Percentiles rank a stretch among this genome's conserved stretches.
Evolutionary conservation across 345 rosid species (phyloP).

Genomic region (Populus ilicifolia): DNA sequence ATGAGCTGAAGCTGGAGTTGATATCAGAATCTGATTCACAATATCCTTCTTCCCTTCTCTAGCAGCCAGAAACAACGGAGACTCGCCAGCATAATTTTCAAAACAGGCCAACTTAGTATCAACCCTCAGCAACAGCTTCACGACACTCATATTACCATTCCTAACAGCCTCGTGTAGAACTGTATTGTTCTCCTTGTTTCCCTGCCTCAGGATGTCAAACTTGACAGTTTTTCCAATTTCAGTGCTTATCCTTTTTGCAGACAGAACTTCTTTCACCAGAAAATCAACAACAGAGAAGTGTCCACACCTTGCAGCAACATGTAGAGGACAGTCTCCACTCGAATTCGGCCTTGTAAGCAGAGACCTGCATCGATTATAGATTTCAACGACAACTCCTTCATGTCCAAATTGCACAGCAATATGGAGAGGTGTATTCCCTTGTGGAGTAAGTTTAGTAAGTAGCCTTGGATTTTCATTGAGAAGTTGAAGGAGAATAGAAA

Average conservation of each 20-base stretch:
- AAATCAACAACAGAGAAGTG: constrained; percentile 15
- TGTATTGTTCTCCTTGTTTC: background rate
- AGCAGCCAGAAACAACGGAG: background rate
- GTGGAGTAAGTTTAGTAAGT: constrained; percentile 7
- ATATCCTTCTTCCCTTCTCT: background rate
- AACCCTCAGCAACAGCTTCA: background rate
- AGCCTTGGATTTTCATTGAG: background rate
- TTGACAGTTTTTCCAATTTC: background rate
- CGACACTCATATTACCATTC: background rate
- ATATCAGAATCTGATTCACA: background rate
- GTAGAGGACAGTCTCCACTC: constrained; percentile 25
- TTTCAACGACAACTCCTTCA: constrained; percentile 3
- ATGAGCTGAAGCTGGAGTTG: background rate
- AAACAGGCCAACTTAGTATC: background rate
- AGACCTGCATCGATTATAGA: constrained; percentile 1
- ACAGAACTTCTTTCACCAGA: background rate
- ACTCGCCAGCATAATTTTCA: background rate
- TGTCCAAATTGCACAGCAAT: constrained; percentile 23
- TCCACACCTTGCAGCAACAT: constrained; percentile 22
- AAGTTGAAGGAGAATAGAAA: background rate
- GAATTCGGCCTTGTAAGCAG: constrained; percentile 18
- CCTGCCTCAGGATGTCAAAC: background rate
- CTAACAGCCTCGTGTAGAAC: background rate
- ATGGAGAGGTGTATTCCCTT: constrained; percentile 26
- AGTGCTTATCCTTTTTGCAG: background rate